Evolutionary conservation across 257 asterid species (phyloP), one percentile per base, ranked within the genome.

Genomic region (Solanum acaule): DNA sequence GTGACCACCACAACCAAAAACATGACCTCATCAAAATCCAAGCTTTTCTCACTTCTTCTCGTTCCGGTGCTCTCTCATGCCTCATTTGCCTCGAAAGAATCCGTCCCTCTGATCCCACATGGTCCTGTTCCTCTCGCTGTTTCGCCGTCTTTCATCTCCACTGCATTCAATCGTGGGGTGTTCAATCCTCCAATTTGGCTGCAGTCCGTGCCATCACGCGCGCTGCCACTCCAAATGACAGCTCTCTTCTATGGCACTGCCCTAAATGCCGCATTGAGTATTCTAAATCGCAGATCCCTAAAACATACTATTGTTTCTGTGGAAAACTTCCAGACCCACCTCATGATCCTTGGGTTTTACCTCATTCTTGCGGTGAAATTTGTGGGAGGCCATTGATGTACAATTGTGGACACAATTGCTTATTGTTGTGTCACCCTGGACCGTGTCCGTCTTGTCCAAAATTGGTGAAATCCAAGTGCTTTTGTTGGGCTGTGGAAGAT

Each of bases 81-180:
- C 96, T 96, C 90, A 96, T 96, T 73, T 96, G 99, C 91, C 99
- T 96, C 61, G 98, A 95, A 88, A 96, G 98, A 78, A 93, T 95
- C 92, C 94, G 93, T 85, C 95, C 95, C 90, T 85, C 95, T 37
- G 97, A 95, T 75, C 98, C 99, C 86, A 95, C 98, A 10, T 96
- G 99, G 99, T 95, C 98, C 87, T 96, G 98, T 92, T 89, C 95
- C 88, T 89, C 95, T 72, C 94, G 94, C 79, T 96, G 98, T 93
- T 95, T 93, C 93, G 98, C 96, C 72, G 91, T 95, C 83, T 95
- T 96, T 94, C 98, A 96, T 92, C 98, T 96, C 88, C 92, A 85
- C 89, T 96, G 99, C 90, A 96, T 96, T 90, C 99, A 96, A 79
- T 96, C 98, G 16, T 96, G 99, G 99, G 95, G 98, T 59, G 94